phyloP scores from a whole-genome alignment of 1,284 basidiomycete species.

The Apiotrichum veenhuisii region DNA sequence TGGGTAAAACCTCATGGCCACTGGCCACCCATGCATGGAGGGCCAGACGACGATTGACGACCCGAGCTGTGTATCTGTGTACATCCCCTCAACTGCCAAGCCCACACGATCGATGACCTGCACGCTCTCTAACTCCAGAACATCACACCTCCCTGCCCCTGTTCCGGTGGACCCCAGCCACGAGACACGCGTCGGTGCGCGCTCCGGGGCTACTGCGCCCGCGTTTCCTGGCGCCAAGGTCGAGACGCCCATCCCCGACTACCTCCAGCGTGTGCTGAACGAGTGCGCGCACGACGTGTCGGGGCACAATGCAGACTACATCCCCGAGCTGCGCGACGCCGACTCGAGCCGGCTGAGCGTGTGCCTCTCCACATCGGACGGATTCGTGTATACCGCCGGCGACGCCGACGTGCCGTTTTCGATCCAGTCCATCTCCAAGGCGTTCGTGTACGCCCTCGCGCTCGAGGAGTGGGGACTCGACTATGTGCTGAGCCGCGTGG shows the following conservation, averaged over 20 bases:
- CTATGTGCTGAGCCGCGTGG: conserved; percentile 2
- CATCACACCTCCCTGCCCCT: no score
- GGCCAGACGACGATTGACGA: no score
- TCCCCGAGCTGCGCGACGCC: conserved; percentile 17
- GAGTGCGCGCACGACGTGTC: conserved; percentile 1
- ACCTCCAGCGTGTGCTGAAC: conserved; percentile 5
- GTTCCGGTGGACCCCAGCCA: not conserved
- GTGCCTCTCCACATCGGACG: conserved; percentile 15
- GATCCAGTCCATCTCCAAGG: conserved; percentile 23
- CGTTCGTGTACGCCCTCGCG: conserved; percentile 20
- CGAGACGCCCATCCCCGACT: conserved; percentile 10
- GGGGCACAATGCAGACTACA: conserved; percentile 11
- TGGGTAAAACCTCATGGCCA: no score
- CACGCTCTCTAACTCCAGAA: no score
- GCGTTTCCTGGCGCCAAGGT: conserved; percentile 7
- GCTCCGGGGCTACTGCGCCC: not conserved
- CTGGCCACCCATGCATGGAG: no score
- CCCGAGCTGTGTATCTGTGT: no score
- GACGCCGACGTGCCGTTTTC: conserved; percentile 16
- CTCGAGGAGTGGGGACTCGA: conserved; percentile 17
- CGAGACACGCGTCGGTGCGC: not conserved
- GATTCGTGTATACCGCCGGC: conserved; percentile 15
- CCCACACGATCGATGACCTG: no score
- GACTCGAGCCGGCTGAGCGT: conserved; percentile 7
- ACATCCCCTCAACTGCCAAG: no score